A percentile compares a stretch with the other conserved stretches of the same genome.
Evolutionary conservation across 148 eudicot species (phyloP).

Genomic region (Vaccinium macrocarpon): DNA sequence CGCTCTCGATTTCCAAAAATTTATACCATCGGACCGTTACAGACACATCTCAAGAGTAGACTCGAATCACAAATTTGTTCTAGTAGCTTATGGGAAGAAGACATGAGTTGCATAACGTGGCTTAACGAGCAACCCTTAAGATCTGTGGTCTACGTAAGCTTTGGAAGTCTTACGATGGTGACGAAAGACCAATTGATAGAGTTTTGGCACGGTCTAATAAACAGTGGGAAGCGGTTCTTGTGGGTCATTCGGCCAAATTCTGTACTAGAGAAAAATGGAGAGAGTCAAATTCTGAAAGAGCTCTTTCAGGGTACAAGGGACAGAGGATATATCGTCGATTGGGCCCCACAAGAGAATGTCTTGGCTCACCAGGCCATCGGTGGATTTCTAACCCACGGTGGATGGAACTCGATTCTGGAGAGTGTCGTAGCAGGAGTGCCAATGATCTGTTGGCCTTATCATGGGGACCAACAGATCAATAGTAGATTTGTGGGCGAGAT

Average conservation of each 20-base stretch:
- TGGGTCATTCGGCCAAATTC: slow-evolving; percentile 2
- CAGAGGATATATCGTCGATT: slow-evolving; percentile 21
- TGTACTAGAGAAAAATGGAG: background rate
- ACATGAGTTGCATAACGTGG: slow-evolving; percentile 6
- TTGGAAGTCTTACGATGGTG: background rate
- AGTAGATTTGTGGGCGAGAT: background rate
- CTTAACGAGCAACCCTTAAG: background rate
- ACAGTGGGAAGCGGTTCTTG: slow-evolving; percentile 1
- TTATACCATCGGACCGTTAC: slow-evolving; percentile 18
- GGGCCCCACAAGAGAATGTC: slow-evolving; percentile 42
- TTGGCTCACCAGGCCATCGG: slow-evolving; percentile 7
- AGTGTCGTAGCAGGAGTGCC: background rate
- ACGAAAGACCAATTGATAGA: background rate
- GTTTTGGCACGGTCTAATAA: background rate
- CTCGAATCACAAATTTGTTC: background rate
- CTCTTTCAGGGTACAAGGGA: background rate
- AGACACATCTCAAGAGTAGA: slow-evolving; percentile 10
- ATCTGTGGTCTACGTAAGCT: background rate
- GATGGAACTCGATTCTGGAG: slow-evolving; percentile 2
- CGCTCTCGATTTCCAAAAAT: background rate
- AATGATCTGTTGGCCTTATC: slow-evolving; percentile 11
- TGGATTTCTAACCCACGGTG: background rate
- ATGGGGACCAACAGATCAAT: background rate
- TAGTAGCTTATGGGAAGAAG: background rate
- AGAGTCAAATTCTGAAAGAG: background rate